A percentile compares a stretch with the other conserved stretches of the same genome.
These are phyloP conservation scores for Aurifilum marmelostoma DNA, from an alignment of 2,329 filamentous ascomycete genomes.

Conservation along the genomic window DNA sequence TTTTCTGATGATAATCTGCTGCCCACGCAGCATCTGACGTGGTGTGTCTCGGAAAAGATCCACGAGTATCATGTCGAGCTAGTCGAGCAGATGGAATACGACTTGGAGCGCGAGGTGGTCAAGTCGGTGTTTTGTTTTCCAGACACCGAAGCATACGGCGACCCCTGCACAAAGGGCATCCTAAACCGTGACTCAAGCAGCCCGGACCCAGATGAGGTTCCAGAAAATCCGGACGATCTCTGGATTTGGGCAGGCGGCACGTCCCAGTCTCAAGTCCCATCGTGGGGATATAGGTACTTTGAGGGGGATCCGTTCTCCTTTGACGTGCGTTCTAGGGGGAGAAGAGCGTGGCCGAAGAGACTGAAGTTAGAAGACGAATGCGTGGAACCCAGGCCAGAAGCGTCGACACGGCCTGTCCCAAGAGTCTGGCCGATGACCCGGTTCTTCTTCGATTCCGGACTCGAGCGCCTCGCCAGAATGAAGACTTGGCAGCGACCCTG, in stretches of 20 bases:
- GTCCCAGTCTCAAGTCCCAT: too few species aligned
- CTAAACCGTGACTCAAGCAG: conserved; percentile 8
- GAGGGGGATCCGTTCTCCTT: neutral
- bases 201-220: neutral
- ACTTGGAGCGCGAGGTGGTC: conserved; percentile 33
- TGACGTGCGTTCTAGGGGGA: neutral
- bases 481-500: conserved; percentile 7
- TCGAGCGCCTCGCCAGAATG: conserved; percentile 28
- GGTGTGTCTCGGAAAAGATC: conserved; percentile 39
- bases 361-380: neutral
- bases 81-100: conserved; percentile 32
- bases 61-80: conserved; percentile 36
- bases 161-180: conserved; percentile 37
- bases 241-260: neutral
- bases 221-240: neutral
- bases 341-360: neutral
- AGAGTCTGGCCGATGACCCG: conserved; percentile 38
- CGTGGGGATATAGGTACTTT: neutral
- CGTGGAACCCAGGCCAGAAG: neutral
- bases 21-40: conserved; percentile 30
- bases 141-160: conserved; percentile 36
- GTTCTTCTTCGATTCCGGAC: conserved; percentile 33
- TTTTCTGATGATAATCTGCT: neutral
- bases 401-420: conserved; percentile 21
- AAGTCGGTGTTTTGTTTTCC: conserved; percentile 41